Base-by-base conservation (phyloP, 2,329 filamentous ascomycete species). In the Pseudogymnoascus sp. region DNA sequence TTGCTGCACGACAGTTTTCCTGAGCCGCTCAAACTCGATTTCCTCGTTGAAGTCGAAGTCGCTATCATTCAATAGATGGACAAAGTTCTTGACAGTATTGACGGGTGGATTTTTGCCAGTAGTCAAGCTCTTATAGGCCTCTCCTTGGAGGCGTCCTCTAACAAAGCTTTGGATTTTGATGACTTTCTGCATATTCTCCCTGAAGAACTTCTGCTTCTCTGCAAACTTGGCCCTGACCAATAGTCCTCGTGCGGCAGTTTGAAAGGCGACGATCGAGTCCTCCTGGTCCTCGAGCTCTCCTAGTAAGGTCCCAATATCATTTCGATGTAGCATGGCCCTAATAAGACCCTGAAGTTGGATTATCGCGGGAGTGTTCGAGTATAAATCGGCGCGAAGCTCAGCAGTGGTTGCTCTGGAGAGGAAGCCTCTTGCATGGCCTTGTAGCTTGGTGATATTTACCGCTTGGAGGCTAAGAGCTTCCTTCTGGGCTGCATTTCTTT, bases 31-130 rank as follows among this genome's bases (percentile, higher is more conserved):
- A 68, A 97, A 97, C 73, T 99, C 94, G 61, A 99, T 88, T 74
- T 99, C 94, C 74, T 97, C 93, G 73, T 99, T 96, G 76, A 99
- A 99, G 73, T 99, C 94, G 70, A 99, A 96, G 72, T 97, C 93
- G 71, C 92, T 97, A 75, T 99, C 94, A 71, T 97, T 99, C 63
- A 99, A 85, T 38, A 99, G 82, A 74, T 99, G 94, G 2, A 99
- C 92, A 73, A 99, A 99, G 73, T 95, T 95, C 79, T 97, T 97
- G 73, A 99, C 91, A 0, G 95, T 96, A 40, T 91, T 91, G 64
- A 99, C 92, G 0, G 94, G 94, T 23, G 94, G 94, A 72, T 97
- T 97, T 77, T 96, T 97, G 65, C 94, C 95, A 33, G 87, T 92
- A 2, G 92, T 97, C 67, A 99, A 81, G 73, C 91, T 96, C 82